Evolutionary conservation across 2,329 filamentous ascomycete genomes (phyloP).

Genomic region (Colletotrichum tofieldiae): DNA sequence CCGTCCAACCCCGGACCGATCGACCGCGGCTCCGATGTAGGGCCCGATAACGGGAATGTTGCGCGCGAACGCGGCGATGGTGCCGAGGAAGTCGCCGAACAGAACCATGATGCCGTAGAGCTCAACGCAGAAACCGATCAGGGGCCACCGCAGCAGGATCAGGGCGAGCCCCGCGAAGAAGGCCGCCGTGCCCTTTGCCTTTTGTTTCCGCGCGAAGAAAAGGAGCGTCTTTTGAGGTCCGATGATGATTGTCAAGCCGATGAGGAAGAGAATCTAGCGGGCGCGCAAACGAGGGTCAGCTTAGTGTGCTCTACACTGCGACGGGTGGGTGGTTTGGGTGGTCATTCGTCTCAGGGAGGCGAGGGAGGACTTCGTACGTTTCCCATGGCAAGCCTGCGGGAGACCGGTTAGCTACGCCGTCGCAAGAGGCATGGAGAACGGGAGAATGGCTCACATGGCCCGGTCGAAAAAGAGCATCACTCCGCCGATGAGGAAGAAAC

Average conservation of each 20-base stretch:
- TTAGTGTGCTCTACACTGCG: not conserved
- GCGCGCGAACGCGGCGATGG: constrained; percentile 89
- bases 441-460: constrained; percentile 78
- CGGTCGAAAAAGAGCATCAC: constrained; percentile 98
- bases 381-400: constrained; percentile 90
- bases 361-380: constrained; percentile 73
- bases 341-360: constrained; percentile 24
- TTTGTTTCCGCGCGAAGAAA: constrained; percentile 96
- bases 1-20: constrained; percentile 78
- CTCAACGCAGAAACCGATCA: constrained; percentile 92
- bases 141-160: constrained; percentile 91
- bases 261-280: constrained; percentile 92
- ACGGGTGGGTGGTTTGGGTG: constrained; percentile 35
- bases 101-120: constrained; percentile 93
- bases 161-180: constrained; percentile 88
- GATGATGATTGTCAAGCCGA: constrained; percentile 96
- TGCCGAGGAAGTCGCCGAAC: constrained; percentile 97
- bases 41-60: constrained; percentile 89
- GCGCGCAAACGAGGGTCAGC: constrained; percentile 15
- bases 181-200: constrained; percentile 90
- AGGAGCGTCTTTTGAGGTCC: constrained; percentile 90
- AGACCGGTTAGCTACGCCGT: constrained; percentile 39
- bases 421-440: constrained; percentile 1
- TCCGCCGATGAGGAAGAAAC: constrained; percentile 94
- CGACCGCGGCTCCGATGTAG: constrained; percentile 83